phyloP scores from a whole-genome alignment of 768 basidiomycete species.

The Boletellus sp. region DNA sequence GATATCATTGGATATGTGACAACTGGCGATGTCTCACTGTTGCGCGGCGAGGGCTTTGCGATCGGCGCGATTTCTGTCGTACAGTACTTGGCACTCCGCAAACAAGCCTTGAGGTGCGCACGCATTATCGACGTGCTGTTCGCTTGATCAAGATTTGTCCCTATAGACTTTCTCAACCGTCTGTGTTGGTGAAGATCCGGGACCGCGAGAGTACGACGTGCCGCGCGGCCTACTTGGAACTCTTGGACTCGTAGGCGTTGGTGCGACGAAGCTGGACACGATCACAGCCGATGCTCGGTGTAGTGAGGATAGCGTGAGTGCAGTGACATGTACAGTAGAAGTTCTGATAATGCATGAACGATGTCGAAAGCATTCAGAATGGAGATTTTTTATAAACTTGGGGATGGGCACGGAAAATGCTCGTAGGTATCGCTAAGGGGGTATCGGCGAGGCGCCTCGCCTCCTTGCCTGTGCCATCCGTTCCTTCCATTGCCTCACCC shows the following conservation, averaged over 20 bases:
- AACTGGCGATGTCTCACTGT: constrained; percentile 78
- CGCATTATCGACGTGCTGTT: neutral
- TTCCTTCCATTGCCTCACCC: too few species aligned
- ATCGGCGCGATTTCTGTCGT: constrained; percentile 68
- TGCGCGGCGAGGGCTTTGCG: constrained; percentile 72
- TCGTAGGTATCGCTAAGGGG: too few species aligned
- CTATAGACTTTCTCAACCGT: constrained; percentile 23
- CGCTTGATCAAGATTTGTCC: neutral
- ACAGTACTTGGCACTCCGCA: constrained; percentile 47
- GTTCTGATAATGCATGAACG: too few species aligned
- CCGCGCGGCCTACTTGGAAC: constrained; percentile 46
- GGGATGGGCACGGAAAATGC: too few species aligned
- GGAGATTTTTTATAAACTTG: too few species aligned
- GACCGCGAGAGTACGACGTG: constrained; percentile 54
- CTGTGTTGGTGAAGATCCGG: constrained; percentile 60
- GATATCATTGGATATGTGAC: constrained; percentile 79
- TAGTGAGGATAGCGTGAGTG: too few species aligned
- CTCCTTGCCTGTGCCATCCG: too few species aligned
- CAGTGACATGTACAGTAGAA: too few species aligned
- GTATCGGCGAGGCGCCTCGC: too few species aligned
- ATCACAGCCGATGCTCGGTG: too few species aligned
- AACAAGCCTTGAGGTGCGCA: constrained; percentile 44
- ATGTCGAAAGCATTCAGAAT: too few species aligned
- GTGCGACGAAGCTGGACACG: neutral
- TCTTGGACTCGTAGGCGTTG: constrained; percentile 26